Base-by-base conservation (phyloP, 257 asterid genomes). In the Solanum pennellii region DNA sequence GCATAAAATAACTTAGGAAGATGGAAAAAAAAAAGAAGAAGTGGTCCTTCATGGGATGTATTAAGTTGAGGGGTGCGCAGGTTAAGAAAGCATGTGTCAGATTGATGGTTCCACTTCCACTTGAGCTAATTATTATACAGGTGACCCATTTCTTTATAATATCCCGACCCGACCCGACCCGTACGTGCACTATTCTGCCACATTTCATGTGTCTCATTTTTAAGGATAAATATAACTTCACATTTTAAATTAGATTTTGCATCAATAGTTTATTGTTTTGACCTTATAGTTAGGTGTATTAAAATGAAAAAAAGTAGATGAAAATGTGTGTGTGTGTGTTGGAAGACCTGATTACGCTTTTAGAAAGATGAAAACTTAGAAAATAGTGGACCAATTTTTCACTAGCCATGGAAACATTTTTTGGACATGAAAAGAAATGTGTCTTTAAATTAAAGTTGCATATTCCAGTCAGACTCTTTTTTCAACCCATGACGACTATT, bases 351-450 rank as follows among this genome's bases (percentile, higher is more conserved):
- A 72, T 72, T 18, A 72, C 79, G 6, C 80, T 73, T 73, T 73
- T 73, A 73, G 80, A 35, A 73, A 35, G 80, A 73, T 73, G 80
- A 18, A 35, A 73, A 18, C 5, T 27, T 49, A 82, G 69, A 45
- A 86, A 52, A 83, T 23, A 62, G 7, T 62, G 31, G 14, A 59
- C 41, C 56, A 47, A 42, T 25, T 72, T 44, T 6, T 88, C 85
- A 84, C 83, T 83, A 76, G 68, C 33, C 62, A 89, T 74, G 83
- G 79, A 87, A 90, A 93, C 93, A 91, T 88, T 92, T 91, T 87
- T 77, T 37, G 85, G 91, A 88, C 93, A 87, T 72, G 83, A 83
- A 93, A 87, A 86, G 85, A 89, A 62, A 88, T 31, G 79, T 86
- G 75, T 60, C 87, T 76, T 82, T 42, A 89, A 87, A 76, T 72